Percentiles rank a stretch among this genome's conserved stretches.
phyloP scores from a whole-genome alignment of 192 early-diverging fungal species.

The Podila horticola region DNA sequence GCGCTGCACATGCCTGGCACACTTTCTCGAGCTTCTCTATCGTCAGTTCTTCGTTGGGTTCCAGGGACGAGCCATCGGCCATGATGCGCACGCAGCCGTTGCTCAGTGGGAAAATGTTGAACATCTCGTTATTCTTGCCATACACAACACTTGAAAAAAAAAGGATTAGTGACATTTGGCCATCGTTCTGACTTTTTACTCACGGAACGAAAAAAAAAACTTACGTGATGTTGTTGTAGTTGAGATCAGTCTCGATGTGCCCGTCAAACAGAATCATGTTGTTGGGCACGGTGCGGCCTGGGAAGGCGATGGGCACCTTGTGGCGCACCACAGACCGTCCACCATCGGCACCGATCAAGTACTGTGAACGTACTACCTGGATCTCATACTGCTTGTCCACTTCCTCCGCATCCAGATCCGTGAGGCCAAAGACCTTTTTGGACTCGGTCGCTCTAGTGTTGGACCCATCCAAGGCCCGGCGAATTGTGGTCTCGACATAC shows the following conservation, averaged over 20 bases:
- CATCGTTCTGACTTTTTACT: background rate
- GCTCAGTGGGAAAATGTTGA: slow-evolving; percentile 36
- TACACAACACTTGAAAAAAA: slow-evolving; percentile 23
- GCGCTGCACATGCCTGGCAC: slow-evolving; percentile 8
- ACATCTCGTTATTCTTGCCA: slow-evolving; percentile 33
- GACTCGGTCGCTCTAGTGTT: slow-evolving; percentile 21
- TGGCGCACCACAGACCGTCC: slow-evolving; percentile 47
- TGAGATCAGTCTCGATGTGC: slow-evolving; percentile 23
- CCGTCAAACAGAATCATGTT: slow-evolving; percentile 41
- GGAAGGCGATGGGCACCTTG: slow-evolving; percentile 37
- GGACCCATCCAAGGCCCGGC: slow-evolving; percentile 30
- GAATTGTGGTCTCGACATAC: slow-evolving; percentile 37
- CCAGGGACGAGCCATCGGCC: slow-evolving; percentile 27
- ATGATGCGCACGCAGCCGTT: slow-evolving; percentile 35
- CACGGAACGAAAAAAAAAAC: background rate
- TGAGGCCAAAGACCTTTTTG: slow-evolving; percentile 17
- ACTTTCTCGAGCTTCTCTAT: slow-evolving; percentile 23
- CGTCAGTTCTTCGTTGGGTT: slow-evolving; percentile 12
- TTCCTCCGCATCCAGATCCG: slow-evolving; percentile 34
- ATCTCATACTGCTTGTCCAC: slow-evolving; percentile 22
- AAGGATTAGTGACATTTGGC: background rate
- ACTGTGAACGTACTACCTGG: slow-evolving; percentile 19
- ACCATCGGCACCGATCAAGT: slow-evolving; percentile 46
- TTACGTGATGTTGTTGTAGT: slow-evolving; percentile 30
- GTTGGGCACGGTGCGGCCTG: slow-evolving; percentile 28